Base-by-base conservation (phyloP, 2,329 filamentous ascomycete genomes). In the Hymenoscyphus linearis region DNA sequence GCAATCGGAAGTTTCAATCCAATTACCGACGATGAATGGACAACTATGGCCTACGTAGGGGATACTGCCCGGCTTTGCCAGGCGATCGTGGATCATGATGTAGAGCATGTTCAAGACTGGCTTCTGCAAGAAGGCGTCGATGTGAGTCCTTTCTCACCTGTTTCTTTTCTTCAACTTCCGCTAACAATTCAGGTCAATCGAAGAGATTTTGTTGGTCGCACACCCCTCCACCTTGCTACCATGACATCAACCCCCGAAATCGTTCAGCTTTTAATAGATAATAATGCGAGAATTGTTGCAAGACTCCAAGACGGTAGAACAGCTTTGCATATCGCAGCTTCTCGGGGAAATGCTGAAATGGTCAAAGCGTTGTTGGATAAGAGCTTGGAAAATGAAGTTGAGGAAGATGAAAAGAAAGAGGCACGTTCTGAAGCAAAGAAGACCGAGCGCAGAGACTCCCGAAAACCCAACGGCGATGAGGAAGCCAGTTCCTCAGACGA, bases 1-100 rank as follows among this genome's bases (percentile, higher is more conserved):
- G 76, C 80, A 40, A 86, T 88, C 66, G 85, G 85, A 27, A 85
- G 81, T 10, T 96, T 96, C 76, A 88, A 95, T 68, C 91, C 91
- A 0, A 80, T 93, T 40, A 93, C 88, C 0, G 86, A 91, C 50
- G 82, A 90, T 57, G 90, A 95, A 70, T 96, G 91, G 90, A 95
- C 91, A 0, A 89, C 93, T 66, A 95, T 96, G 90, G 90, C 91
- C 0, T 96, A 96, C 66, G 82, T 96, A 37, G 89, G 90, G 12
- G 90, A 92, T 66, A 93, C 90, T 1, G 85, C 85, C 40, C 80
- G 83, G 16, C 79, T 96, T 1, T 96, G 90, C 69, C 88, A 92
- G 70, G 91, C 89, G 0, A 96, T 96, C 61, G 85, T 93, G 3
- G 86, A 92, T 67, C 79, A 82, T 1, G 87, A 96, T 72, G 67